A percentile compares a stretch with the other conserved stretches of the same genome.
phyloP scores from a whole-genome alignment of 2,329 filamentous ascomycete genomes.

The Mycocentrospora acerina region DNA sequence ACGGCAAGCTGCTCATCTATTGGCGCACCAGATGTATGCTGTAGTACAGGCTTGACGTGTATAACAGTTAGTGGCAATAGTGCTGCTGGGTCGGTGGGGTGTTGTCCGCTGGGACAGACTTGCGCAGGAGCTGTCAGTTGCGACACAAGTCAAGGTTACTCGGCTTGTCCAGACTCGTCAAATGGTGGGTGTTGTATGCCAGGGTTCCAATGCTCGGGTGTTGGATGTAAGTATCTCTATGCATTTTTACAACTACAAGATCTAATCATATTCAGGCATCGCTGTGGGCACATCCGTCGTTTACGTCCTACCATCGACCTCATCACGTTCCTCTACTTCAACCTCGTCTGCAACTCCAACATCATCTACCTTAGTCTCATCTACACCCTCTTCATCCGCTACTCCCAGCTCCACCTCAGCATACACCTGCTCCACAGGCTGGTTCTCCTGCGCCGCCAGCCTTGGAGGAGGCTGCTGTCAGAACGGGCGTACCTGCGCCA shows the following conservation, averaged over 20 bases:
- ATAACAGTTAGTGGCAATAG: slow-evolving; percentile 52
- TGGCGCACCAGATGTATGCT: slow-evolving; percentile 71
- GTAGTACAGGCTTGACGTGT: slow-evolving; percentile 65
- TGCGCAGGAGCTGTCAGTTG: slow-evolving; percentile 69
- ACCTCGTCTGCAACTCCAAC: slow-evolving; percentile 40
- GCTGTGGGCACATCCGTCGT: slow-evolving; percentile 31
- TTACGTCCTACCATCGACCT: slow-evolving; percentile 33
- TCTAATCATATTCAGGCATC: slow-evolving; percentile 25
- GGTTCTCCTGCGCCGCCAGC: slow-evolving; percentile 48
- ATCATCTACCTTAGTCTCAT: slow-evolving; percentile 14
- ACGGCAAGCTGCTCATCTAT: slow-evolving; percentile 67
- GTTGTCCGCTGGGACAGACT: slow-evolving; percentile 66
- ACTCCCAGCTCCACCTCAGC: slow-evolving; percentile 29
- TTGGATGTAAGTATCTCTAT: slow-evolving; percentile 64
- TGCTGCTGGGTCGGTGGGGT: slow-evolving; percentile 69
- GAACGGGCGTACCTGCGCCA: slow-evolving; percentile 47
- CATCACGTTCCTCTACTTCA: slow-evolving; percentile 31
- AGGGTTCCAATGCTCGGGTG: slow-evolving; percentile 67
- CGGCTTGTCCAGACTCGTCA: slow-evolving; percentile 63
- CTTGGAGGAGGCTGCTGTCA: slow-evolving; percentile 54
- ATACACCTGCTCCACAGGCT: slow-evolving; percentile 48
- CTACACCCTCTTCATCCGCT: slow-evolving; percentile 13
- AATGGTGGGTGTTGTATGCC: slow-evolving; percentile 77
- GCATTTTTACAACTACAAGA: background rate
- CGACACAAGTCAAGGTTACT: slow-evolving; percentile 57